Evolutionary conservation across 2,329 filamentous ascomycete genomes (phyloP), one percentile per base, ranked within the genome.

Genomic region (Aureobasidium lini): DNA sequence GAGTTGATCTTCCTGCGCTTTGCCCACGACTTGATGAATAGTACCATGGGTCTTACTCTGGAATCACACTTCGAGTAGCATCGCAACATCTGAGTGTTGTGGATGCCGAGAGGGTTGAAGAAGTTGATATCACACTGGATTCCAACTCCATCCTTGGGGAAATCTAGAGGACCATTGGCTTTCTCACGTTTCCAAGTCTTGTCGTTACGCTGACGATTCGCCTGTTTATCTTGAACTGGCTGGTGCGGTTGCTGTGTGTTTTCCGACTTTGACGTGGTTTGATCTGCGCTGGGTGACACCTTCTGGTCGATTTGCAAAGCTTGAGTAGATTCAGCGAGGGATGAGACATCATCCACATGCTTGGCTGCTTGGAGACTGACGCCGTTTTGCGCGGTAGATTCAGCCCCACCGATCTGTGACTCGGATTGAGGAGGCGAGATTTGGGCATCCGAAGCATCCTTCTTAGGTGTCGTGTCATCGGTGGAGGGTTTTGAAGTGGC

Each of bases 111-210:
- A 46, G 89, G 84, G 16, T 91, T 91, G 1, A 88, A 88, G 70
- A 96, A 96, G 72, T 95, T 95, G 77, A 96, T 90, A 69, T 96
- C 90, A 70, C 89, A 94, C 69, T 92, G 89, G 13, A 93, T 88
- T n/a, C 90, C 90, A 31, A 87, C 82, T 4, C 86, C 86, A 8
- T 78, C 77, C 67, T 89, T 89, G 6, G 89, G 88, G 60, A 93
- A 93, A 70, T 94, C 90, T 2, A 95, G 81, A 10, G 76, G 76
- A 0, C 77, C 77, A 10, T 72, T 68, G 18, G 71, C 71, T 60
- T 76, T 77, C 62, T 80, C 78, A 18, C 78, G 73, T 1, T 70
- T 68, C 77, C 77, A 80, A 8, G 66, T 64, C 39, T 62, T 62
- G 11, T 61, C 54, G 28, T 62, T 59, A 34, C 57, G 57, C 63